Conservation (phyloP, 2,329 filamentous ascomycete genomes). For the Neopestalotiopsis clavispora region DNA sequence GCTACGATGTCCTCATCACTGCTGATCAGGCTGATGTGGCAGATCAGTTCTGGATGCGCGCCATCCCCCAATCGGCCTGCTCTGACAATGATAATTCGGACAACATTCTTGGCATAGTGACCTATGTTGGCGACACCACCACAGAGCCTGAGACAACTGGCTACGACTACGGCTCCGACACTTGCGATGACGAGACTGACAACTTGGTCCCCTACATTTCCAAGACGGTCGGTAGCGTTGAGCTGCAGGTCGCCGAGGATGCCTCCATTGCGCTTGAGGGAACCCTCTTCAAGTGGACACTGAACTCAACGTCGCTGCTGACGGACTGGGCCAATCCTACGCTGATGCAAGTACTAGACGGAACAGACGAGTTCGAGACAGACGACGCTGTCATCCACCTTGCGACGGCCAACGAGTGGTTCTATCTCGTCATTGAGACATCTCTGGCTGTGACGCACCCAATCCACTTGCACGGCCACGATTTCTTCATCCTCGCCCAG, state of each 20-base stretch:
- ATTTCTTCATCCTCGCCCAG: conserved; percentile 45
- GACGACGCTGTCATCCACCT: conserved; percentile 37
- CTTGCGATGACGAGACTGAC: conserved; percentile 40
- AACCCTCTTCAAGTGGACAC: conserved; percentile 50
- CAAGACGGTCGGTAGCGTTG: conserved; percentile 35
- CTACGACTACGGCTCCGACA: conserved; percentile 23
- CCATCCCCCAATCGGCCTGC: conserved; percentile 43
- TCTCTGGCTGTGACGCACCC: conserved; percentile 20
- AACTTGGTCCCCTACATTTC: conserved; percentile 42
- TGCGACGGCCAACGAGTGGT: conserved; percentile 35
- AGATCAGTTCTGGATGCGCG: conserved; percentile 51
- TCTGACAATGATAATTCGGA: conserved; percentile 28
- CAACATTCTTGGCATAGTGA: conserved; percentile 34
- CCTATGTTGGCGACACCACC: conserved; percentile 37
- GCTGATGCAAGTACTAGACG: conserved; percentile 37
- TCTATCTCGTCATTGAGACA: conserved; percentile 40
- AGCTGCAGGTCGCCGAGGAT: conserved; percentile 29
- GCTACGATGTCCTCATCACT: conserved; percentile 20
- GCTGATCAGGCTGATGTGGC: conserved; percentile 23
- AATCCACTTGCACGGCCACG: conserved; percentile 42
- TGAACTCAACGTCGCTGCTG: conserved; percentile 52
- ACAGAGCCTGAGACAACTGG: conserved; percentile 22
- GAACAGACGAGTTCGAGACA: conserved; percentile 27
- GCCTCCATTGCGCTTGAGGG: not conserved
- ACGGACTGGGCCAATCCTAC: conserved; percentile 55